Base-by-base conservation (phyloP, 441 rosid genomes). In the Sinapis alba region DNA sequence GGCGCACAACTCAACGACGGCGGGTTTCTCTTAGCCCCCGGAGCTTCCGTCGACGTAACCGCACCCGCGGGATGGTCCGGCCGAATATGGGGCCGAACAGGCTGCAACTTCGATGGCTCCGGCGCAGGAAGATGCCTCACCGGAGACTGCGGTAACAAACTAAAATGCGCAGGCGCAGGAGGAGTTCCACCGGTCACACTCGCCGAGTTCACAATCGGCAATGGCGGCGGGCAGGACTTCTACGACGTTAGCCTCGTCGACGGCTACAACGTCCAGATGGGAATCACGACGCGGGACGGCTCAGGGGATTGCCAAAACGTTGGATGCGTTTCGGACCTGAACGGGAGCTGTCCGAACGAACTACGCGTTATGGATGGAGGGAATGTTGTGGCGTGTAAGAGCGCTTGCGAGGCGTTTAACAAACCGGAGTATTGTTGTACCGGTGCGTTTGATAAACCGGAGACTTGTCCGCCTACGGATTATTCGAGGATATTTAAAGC, bases 171-270 rank as follows among this genome's bases (percentile, higher is more conserved):
- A 5, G 86, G 88, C 0, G 61, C 59, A 0, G 84, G 79, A 16
- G 86, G 86, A 21, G 43, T 6, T 47, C 83, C 84, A 18, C 88
- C 84, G 2, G 83, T 32, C 0, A 76, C 86, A 16, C 74, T 78
- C 19, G 85, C 83, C 4, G 81, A 79, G 16, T 80, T 84, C 72
- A 76, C 80, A 1, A 72, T 83, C 2, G 67, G 75, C 8, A 21
- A 10, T 1, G 4, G 5, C 16, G 69, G 58, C 19, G 64, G 51
- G 11, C 4, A 12, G 0, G 84, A 84, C 32, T 63, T 64, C 27
- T 84, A 79, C 61, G 83, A 77, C 63, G 84, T 84, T 7, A 77
- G 86, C 69, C 82, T 79, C 16, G 83, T 84, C 2, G 79, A 84
- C 47, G 84, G 88, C 50, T 83, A 66, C 71, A 83, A 85, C 72